Percentiles rank a stretch among this genome's conserved stretches.
Conservation (phyloP, 2,329 filamentous ascomycete species). For the Byssothecium circinans region DNA sequence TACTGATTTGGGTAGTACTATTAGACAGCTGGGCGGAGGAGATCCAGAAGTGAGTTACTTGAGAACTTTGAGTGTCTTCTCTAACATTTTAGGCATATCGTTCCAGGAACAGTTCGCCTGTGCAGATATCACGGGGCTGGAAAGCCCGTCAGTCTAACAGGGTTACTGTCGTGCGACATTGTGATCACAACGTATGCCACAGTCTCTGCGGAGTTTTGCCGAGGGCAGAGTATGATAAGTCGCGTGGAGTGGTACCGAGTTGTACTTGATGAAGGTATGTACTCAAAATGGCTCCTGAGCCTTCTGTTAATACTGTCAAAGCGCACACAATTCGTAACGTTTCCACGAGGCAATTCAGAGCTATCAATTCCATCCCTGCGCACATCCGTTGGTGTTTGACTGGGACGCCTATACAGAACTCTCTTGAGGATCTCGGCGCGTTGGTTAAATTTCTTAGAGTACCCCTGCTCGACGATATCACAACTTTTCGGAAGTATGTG, state of each 20-base stretch:
- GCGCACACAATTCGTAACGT: conserved; percentile 53
- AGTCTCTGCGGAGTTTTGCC: conserved; percentile 40
- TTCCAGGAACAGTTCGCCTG: neutral
- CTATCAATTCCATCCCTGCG: conserved; percentile 44
- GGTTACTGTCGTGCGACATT: conserved; percentile 6
- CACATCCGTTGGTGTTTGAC: conserved; percentile 55
- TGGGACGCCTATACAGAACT: conserved; percentile 42
- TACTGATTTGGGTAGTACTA: conserved; percentile 1
- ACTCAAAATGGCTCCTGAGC: no score
- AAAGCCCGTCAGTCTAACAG: neutral
- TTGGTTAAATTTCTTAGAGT: conserved; percentile 8
- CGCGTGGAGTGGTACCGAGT: conserved; percentile 50
- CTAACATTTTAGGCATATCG: conserved; percentile 5
- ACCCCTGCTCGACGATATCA: conserved; percentile 1
- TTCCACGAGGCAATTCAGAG: conserved; percentile 47
- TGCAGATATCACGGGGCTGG: conserved; percentile 9
- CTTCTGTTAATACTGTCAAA: conserved; percentile 14
- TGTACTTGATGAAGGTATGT: conserved; percentile 54
- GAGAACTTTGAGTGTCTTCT: neutral
- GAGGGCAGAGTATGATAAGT: conserved; percentile 25
- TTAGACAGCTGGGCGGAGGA: conserved; percentile 10
- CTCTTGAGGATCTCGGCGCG: conserved; percentile 11
- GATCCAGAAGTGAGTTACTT: conserved; percentile 21
- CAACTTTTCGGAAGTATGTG: neutral
- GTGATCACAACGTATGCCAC: conserved; percentile 51